Evolutionary conservation across 441 rosid genomes (phyloP), one percentile per base, ranked within the genome.

Genomic region (Populus trichocarpa): DNA sequence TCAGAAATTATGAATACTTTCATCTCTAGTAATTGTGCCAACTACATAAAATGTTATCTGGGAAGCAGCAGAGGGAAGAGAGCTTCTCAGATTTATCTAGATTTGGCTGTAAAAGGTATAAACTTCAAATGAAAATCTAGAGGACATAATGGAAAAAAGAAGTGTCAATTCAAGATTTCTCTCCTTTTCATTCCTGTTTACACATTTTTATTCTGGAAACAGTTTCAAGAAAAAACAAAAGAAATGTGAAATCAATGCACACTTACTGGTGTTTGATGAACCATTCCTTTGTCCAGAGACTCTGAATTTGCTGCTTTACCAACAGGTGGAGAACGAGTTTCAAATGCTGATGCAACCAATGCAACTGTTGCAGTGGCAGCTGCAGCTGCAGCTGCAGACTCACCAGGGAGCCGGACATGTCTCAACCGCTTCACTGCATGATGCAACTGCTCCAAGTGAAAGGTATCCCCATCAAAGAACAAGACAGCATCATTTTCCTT

Each of bases 401-500:
- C 98, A 38, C 91, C 97, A 1, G 91, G 93, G 22, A 80, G 69
- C 66, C 98, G 87, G 72, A 87, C 77, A 69, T 91, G 90, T 12
- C 92, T 84, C 36, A 92, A 85, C 35, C 83, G 73, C 86, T 89
- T 94, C 57, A 94, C 91, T 13, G 98, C 91, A 0, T 90, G 86
- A 79, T 94, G 98, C 72, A 92, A 81, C 59, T 89, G 85, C 84
- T 94, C 98, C 85, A 94, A 77, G 63, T 90, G 87, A 25, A 92
- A 92, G 5, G 82, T 84, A 82, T 87, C 87, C 6, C 96, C 96
- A 71, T 94, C 96, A 22, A 92, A 92, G 83, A 94, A 90, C 81
- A 94, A 67, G 23, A 91, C 89, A 0, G 92, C 98, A 67, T 93
- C 98, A 61, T 87, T 88, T 50, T 92, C 96, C 81, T 86, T 92